A percentile compares a stretch with the other conserved stretches of the same genome.
These are phyloP conservation scores for Catharanthus roseus DNA, from an alignment of 257 asterid genomes.

Conservation along the genomic window DNA sequence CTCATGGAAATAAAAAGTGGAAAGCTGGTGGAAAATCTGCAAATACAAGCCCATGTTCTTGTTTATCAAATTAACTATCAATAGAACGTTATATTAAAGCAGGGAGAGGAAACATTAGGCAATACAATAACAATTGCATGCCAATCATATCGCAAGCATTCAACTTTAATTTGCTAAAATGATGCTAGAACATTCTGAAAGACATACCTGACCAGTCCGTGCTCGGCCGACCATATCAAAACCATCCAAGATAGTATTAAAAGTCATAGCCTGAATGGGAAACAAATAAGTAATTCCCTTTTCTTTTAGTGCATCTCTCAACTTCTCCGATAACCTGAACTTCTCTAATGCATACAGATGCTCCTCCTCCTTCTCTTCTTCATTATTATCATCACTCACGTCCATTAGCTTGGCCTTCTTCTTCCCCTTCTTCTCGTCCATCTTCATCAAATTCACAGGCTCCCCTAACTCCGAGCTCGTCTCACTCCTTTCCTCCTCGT, in stretches of 20 bases:
- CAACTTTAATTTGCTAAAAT: background rate
- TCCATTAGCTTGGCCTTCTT: conserved; percentile 42
- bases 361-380: conserved; percentile 30
- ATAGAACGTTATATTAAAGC: background rate
- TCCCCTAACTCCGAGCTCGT: conserved; percentile 75
- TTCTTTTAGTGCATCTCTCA: conserved; percentile 46
- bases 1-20: no score
- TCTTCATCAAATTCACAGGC: conserved; percentile 38
- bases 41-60: background rate
- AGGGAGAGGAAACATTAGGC: background rate
- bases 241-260: conserved; percentile 61
- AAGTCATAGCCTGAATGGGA: conserved; percentile 90
- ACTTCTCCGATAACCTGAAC: conserved; percentile 61
- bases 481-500: conserved; percentile 56
- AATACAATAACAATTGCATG: background rate
- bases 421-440: conserved; percentile 27
- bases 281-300: conserved; percentile 66
- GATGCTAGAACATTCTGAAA: no score
- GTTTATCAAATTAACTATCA: background rate
- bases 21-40: background rate
- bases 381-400: conserved; percentile 16
- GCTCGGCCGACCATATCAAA: conserved; percentile 91
- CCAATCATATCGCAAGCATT: background rate
- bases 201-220: conserved; percentile 78
- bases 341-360: conserved; percentile 55